Conservation (phyloP, 2,329 filamentous ascomycete genomes). For the Tolypocladium album region DNA sequence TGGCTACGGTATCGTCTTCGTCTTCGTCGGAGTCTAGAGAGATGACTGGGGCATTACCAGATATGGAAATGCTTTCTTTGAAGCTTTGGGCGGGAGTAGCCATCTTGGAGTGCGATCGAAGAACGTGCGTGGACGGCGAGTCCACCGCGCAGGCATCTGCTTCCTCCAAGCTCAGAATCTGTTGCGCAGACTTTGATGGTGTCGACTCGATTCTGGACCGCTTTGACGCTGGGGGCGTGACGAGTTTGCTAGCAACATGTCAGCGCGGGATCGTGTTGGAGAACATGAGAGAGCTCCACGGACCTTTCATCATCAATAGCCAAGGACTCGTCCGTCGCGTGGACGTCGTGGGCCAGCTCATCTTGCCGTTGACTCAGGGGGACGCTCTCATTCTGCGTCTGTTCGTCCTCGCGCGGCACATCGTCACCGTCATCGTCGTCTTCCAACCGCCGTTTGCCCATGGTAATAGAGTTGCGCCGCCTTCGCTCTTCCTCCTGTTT, state of each 20-base stretch:
- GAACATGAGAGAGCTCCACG: background rate
- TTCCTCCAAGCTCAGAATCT: conserved; percentile 6
- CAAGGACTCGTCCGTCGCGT: conserved; percentile 4
- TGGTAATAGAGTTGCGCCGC: conserved; percentile 3
- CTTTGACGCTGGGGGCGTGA: conserved; percentile 27
- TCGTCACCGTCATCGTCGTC: conserved; percentile 3
- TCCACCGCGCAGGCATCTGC: conserved; percentile 7
- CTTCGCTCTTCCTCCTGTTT: conserved; percentile 9
- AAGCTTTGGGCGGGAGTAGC: conserved; percentile 1
- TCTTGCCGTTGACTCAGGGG: background rate
- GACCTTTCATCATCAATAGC: conserved; percentile 10
- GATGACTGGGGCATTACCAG: conserved; percentile 11
- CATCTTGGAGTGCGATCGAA: conserved; percentile 5
- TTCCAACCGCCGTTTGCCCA: conserved; percentile 12
- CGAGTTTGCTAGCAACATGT: conserved; percentile 15
- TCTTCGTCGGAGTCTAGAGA: conserved; percentile 20
- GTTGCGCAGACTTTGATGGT: conserved; percentile 7
- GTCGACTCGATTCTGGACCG: conserved; percentile 17
- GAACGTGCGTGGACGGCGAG: conserved; percentile 11
- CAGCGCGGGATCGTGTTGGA: background rate
- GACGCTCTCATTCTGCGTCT: background rate
- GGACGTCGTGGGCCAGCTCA: background rate
- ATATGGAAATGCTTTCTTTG: background rate
- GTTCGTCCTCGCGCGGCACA: conserved; percentile 1
- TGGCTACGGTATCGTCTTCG: conserved; percentile 2